These are phyloP conservation scores for Aegilops longissima DNA, from an alignment of 176 grass and related monocot genomes.

Conservation along the genomic window DNA sequence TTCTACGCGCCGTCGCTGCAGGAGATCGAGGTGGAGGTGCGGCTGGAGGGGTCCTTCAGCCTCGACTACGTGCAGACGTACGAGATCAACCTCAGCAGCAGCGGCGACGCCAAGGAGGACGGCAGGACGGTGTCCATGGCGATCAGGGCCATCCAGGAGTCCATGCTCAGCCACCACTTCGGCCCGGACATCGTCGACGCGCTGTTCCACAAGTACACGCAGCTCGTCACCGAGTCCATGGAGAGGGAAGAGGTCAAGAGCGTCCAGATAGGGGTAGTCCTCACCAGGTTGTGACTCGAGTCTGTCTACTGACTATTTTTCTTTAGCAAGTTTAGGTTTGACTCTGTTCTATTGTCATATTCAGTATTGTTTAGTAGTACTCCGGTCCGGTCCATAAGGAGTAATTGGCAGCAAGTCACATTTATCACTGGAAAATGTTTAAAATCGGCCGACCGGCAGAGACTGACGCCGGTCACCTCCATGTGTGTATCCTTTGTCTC, in stretches of 20 bases:
- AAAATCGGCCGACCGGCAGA: too few relatives aligned
- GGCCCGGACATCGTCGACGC: slow-evolving; percentile 62
- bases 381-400: too few relatives aligned
- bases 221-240: slow-evolving; percentile 72
- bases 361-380: too few relatives aligned
- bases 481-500: too few relatives aligned
- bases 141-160: slow-evolving; percentile 87
- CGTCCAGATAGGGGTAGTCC: slow-evolving; percentile 69
- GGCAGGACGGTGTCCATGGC: slow-evolving; percentile 71
- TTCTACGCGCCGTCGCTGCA: slow-evolving; percentile 80
- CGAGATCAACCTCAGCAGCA: slow-evolving; percentile 77
- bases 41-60: slow-evolving; percentile 74
- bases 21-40: slow-evolving; percentile 78
- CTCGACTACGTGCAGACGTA: slow-evolving; percentile 70
- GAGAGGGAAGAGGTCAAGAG: slow-evolving; percentile 77
- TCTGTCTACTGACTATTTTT: not conserved
- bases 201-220: slow-evolving; percentile 64
- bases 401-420: too few relatives aligned
- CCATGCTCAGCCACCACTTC: slow-evolving; percentile 94
- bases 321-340: not conserved
- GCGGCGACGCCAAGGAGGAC: slow-evolving; percentile 81
- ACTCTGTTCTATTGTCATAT: too few relatives aligned
- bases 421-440: too few relatives aligned
- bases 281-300: slow-evolving; percentile 56
- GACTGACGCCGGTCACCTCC: too few relatives aligned